phyloP scores from a whole-genome alignment of 2,329 filamentous ascomycete genomes.

The Penicillium sp. region DNA sequence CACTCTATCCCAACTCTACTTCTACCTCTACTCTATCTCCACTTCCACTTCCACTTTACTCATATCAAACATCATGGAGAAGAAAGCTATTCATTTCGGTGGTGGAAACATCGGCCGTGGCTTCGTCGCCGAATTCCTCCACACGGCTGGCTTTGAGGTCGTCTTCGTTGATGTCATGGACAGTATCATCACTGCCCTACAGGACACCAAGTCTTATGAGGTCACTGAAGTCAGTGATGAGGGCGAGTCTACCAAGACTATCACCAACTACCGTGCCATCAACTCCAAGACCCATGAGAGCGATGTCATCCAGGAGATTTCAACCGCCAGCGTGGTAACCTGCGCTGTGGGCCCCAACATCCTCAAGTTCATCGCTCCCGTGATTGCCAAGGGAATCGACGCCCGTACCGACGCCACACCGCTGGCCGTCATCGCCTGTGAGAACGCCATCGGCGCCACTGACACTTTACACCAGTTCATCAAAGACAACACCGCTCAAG shows the following conservation, averaged over 20 bases:
- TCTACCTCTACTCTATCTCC: background rate
- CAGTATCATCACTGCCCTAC: constrained; percentile 74
- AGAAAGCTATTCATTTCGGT: constrained; percentile 80
- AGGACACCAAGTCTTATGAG: constrained; percentile 73
- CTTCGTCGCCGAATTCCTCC: constrained; percentile 87
- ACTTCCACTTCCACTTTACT: background rate
- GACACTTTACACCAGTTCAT: constrained; percentile 82
- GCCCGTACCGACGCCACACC: constrained; percentile 66
- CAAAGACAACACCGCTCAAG: constrained; percentile 69
- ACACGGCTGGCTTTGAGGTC: constrained; percentile 93
- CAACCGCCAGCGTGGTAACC: constrained; percentile 84
- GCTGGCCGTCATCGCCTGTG: constrained; percentile 90
- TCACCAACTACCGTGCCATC: constrained; percentile 95
- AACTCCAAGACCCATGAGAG: constrained; percentile 86
- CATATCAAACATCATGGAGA: constrained; percentile 40
- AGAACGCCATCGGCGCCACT: constrained; percentile 95
- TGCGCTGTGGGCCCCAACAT: constrained; percentile 97
- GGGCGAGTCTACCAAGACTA: constrained; percentile 75
- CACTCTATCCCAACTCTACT: background rate
- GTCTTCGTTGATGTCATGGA: constrained; percentile 95
- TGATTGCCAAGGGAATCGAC: constrained; percentile 92
- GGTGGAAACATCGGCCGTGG: constrained; percentile 84
- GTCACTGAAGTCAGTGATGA: constrained; percentile 90
- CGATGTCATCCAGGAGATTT: constrained; percentile 80
- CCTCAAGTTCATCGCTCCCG: constrained; percentile 91